Evolutionary conservation across 164 flowering plant species (phyloP), one percentile per base, ranked within the genome.

Genomic region (Dillenia turbinata): DNA sequence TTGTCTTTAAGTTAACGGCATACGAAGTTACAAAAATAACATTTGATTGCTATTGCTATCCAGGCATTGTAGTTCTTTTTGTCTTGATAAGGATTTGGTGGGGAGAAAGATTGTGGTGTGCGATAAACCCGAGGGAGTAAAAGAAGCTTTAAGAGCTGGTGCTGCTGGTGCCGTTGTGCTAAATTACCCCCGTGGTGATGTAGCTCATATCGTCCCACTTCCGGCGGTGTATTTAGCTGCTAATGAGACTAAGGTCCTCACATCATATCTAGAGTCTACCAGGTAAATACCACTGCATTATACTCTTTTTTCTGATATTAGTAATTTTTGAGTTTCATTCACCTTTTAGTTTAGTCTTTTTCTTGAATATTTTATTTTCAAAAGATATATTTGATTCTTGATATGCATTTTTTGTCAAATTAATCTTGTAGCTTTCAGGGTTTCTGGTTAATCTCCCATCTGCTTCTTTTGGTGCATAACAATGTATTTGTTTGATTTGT

Each of bases 21-120:
- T 5, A 49, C 6, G 4, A 49, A 7, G n/a, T 49, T 55, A 33
- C 16, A 5, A 55, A 13, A 12, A 12, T 11, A 43, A n/a, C n/a
- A n/a, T n/a, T n/a, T 19, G 50, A 52, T 2, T 52, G 3, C 19
- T 49, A 15, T 5, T 10, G 12, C 24, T 12, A 33, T 58, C 3
- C 57, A 65, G 67, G 65, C 2, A 1, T 33, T 67, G 71, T 33
- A 9, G 2, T 2, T 0, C 0, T 0, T 9, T n/a, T 3, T 64
- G 72, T 14, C 12, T 73, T 9, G 52, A 74, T 44, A 24, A 3
- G 0, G 44, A 49, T 22, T 24, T 48, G 10, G 74, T 67, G 44
- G 65, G 68, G 66, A 75, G 75, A 49, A 77, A 73, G 54, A 77
- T 77, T 49, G 57, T 73, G 24, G 12, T 73, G 7, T 73, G 80